Evolutionary conservation across 1,284 basidiomycete species (phyloP), one percentile per base, ranked within the genome.

Genomic region (Ceratobasidium sp.): DNA sequence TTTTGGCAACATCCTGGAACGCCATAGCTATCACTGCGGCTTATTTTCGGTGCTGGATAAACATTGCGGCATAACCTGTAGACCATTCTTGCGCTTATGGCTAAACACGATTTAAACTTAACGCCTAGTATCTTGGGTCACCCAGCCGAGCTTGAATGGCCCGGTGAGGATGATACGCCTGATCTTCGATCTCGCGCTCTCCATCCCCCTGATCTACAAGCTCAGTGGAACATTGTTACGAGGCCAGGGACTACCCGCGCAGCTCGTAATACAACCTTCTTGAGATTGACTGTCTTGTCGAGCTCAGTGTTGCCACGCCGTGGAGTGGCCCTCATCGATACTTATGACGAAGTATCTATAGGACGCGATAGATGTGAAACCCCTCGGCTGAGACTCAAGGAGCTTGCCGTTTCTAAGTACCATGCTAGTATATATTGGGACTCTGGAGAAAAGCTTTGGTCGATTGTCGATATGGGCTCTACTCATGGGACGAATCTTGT

Each of bases 341-440:
- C 88, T 2, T 90, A 90, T 81, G 82, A 86, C 3, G 90, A 93
- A 83, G 85, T 90, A 6, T 91, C 93, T 80, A 86, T 94, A 79
- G 93, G 93, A 13, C 87, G 93, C 64, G 93, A 94, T 82, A 82
- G 87, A 42, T 85, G 89, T 2, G 85, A 87, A 1, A 80, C 84
- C 26, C 92, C 93, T 15, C 87, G 90, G 61, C 86, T 94, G 70
- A 89, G 93, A 62, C 85, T 94, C 48, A 94, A 93, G 83, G 93
- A 94, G 84, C 92, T 94, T 90, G 88, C 89, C 79, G 92, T 94
- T 10, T 94, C 93, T 2, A 94, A 94, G 84, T 81, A 93, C 71
- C 93, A 94, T 82, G 91, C 93, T 10, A 92, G 91, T 2, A 86
- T 88, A 0, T 94, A 89, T 81, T 93, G 91, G 91, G 92, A 94